phyloP scores from a whole-genome alignment of 1,139 yeast species.

The Geotrichum fermentans region DNA sequence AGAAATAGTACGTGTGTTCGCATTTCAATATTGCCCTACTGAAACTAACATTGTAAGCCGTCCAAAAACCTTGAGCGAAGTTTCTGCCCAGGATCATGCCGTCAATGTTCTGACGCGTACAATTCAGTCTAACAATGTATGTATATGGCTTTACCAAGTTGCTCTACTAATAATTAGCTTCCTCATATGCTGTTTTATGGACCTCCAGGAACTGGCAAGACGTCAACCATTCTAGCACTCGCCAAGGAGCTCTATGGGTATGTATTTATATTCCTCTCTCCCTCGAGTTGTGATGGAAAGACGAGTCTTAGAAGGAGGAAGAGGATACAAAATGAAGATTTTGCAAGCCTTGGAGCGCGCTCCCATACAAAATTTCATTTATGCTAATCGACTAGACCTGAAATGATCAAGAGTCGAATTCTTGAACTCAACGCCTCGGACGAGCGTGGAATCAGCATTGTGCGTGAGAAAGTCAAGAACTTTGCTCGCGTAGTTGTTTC shows the following conservation, averaged over 20 bases:
- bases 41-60: slow-evolving; percentile 41
- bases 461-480: slow-evolving; percentile 84
- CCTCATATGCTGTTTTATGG: slow-evolving; percentile 97
- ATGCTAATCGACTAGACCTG: slow-evolving; percentile 25
- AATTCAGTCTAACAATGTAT: slow-evolving; percentile 62
- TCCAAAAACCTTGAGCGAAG: slow-evolving; percentile 78
- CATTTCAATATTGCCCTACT: neutral
- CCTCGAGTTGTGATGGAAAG: no score
- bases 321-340: no score
- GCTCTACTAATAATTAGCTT: slow-evolving; percentile 5
- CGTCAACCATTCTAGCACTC: slow-evolving; percentile 84
- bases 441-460: slow-evolving; percentile 90
- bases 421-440: slow-evolving; percentile 93
- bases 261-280: neutral
- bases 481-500: slow-evolving; percentile 88
- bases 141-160: slow-evolving; percentile 9
- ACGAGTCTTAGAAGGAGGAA: no score
- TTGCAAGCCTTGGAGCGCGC: no score
- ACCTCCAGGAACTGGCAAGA: slow-evolving; percentile 97
- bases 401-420: slow-evolving; percentile 66
- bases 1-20: slow-evolving; percentile 55
- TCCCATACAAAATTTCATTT: neutral
- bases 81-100: slow-evolving; percentile 89
- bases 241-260: slow-evolving; percentile 75
- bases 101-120: slow-evolving; percentile 79